phyloP scores from a whole-genome alignment of 306 rosid species.

The Luffa acutangula region DNA sequence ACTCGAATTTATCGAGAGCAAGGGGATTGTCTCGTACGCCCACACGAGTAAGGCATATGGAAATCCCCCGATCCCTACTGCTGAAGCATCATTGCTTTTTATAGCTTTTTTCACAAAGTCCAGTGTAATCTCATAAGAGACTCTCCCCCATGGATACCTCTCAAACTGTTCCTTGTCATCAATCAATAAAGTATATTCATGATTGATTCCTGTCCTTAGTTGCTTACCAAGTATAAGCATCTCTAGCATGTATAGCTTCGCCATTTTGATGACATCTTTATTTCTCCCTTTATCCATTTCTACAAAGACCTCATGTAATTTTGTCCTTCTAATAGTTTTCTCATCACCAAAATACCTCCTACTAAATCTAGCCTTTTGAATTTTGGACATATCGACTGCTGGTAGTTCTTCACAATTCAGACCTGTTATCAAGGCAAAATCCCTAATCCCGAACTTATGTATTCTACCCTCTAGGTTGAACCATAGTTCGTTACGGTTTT shows the following conservation, averaged over 20 bases:
- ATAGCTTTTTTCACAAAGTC: background rate
- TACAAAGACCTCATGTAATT: background rate
- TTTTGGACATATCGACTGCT: background rate
- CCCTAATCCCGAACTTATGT: background rate
- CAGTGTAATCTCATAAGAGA: background rate
- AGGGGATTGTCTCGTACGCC: background rate
- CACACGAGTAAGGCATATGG: background rate
- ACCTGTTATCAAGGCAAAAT: background rate
- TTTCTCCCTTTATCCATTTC: background rate
- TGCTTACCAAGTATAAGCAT: background rate
- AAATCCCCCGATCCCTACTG: background rate
- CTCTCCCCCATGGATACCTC: background rate
- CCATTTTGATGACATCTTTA: conserved; percentile 1
- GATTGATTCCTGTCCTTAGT: background rate
- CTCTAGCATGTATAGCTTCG: background rate
- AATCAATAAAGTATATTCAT: background rate
- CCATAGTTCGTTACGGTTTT: background rate
- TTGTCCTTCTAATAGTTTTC: background rate
- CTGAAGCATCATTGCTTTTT: background rate
- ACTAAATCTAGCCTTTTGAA: background rate
- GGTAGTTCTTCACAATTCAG: background rate
- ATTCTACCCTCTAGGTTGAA: background rate
- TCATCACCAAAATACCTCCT: background rate
- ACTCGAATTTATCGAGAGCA: background rate
- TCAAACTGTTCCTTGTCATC: background rate